Percentiles rank a stretch among this genome's conserved stretches.
Evolutionary conservation across 331 rosid genomes (phyloP).

Genomic region (Acacia concinna): DNA sequence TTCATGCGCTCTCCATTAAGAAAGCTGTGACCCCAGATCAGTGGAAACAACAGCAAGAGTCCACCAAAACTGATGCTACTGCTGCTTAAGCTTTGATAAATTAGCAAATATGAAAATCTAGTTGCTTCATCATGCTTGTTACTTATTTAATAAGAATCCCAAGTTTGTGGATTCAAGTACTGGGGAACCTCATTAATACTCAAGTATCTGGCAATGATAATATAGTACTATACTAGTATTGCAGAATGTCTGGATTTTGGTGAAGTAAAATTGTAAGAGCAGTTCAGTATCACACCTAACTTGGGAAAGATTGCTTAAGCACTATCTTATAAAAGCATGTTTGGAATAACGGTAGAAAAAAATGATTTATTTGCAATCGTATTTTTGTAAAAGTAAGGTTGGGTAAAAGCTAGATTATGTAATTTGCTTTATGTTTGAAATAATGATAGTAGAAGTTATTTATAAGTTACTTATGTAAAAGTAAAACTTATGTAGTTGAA

Average conservation of each 20-base stretch:
- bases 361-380: too few relatives aligned
- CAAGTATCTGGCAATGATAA: neutral
- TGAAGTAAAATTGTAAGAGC: neutral
- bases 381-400: too few relatives aligned
- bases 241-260: neutral
- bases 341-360: too few relatives aligned
- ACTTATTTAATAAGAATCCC: slow-evolving; percentile 22
- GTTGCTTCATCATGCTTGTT: slow-evolving; percentile 39
- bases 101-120: neutral
- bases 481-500: too few relatives aligned
- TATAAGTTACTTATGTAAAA: too few relatives aligned
- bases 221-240: slow-evolving; percentile 3
- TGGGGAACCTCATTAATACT: neutral
- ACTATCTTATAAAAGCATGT: neutral
- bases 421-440: too few relatives aligned
- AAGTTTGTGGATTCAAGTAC: slow-evolving; percentile 21
- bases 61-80: slow-evolving; percentile 51
- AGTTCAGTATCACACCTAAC: neutral
- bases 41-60: slow-evolving; percentile 77
- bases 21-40: slow-evolving; percentile 87
- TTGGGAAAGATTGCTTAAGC: neutral
- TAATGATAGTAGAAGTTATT: too few relatives aligned
- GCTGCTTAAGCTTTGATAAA: neutral
- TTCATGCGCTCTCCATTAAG: slow-evolving; percentile 90
- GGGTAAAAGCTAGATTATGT: too few relatives aligned